These are phyloP conservation scores for Dillenia suffruticosa DNA, from an alignment of 164 flowering plant species.

Conservation along the genomic window DNA sequence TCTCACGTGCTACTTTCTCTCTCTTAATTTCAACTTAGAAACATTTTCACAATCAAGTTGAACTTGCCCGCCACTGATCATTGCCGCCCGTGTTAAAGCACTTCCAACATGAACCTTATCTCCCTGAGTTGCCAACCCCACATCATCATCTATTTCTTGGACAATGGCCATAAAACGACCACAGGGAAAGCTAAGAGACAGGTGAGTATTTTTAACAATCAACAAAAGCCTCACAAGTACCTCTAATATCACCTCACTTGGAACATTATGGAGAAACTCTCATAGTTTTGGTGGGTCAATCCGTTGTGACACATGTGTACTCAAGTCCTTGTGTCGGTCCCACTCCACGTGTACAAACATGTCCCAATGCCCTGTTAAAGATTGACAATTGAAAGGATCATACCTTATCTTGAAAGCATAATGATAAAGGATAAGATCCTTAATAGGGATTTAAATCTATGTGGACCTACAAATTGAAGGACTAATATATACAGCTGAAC, in stretches of 20 bases:
- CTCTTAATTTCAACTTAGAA: conserved; percentile 8
- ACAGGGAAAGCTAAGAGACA: too few relatives aligned
- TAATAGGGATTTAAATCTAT: neutral
- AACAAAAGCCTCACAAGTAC: neutral
- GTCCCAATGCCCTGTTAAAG: conserved; percentile 26
- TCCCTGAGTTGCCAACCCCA: conserved; percentile 16
- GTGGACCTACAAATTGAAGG: conserved; percentile 11
- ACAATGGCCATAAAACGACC: too few relatives aligned
- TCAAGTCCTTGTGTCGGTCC: conserved; percentile 6
- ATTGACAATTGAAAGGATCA: conserved; percentile 11
- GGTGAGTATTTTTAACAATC: neutral
- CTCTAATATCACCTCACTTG: conserved; percentile 2
- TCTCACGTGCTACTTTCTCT: conserved; percentile 20
- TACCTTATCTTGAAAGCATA: conserved; percentile 22
- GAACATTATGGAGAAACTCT: neutral
- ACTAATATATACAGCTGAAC: too few relatives aligned
- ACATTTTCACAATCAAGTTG: conserved; percentile 3
- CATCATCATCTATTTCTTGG: neutral
- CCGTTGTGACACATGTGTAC: conserved; percentile 3
- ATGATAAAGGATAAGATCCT: conserved; percentile 21
- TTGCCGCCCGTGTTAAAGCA: conserved; percentile 14
- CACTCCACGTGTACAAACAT: conserved; percentile 20
- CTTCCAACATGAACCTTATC: conserved; percentile 28
- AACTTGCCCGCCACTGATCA: conserved; percentile 32
- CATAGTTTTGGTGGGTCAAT: conserved; percentile 1